Conservation (phyloP, 1,139 yeast species). For the Yamadazyma dendronema region DNA sequence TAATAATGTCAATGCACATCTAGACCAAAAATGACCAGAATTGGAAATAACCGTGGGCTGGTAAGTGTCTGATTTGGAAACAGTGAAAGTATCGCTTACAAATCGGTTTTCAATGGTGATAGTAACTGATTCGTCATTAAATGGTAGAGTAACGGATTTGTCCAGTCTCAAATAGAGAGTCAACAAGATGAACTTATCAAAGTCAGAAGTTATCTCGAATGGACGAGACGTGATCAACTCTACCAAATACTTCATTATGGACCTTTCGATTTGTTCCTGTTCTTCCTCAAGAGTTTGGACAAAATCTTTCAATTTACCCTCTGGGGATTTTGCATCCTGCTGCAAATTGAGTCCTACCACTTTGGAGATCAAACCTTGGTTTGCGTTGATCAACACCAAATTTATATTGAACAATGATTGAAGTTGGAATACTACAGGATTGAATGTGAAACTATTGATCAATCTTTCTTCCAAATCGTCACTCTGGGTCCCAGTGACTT, state of each 20-base stretch:
- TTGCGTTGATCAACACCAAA: slow-evolving; percentile 20
- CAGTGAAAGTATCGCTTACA: slow-evolving; percentile 14
- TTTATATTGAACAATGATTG: slow-evolving; percentile 32
- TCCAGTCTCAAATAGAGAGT: slow-evolving; percentile 24
- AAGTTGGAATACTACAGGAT: slow-evolving; percentile 17
- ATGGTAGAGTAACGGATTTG: slow-evolving; percentile 25
- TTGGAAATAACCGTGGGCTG: slow-evolving; percentile 24
- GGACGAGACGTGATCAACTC: slow-evolving; percentile 13
- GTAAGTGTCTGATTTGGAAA: slow-evolving; percentile 14
- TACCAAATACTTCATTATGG: slow-evolving; percentile 18
- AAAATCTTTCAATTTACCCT: slow-evolving; percentile 4
- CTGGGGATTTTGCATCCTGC: neutral
- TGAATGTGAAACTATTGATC: slow-evolving; percentile 22
- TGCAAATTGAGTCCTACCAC: slow-evolving; percentile 6
- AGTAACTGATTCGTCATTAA: slow-evolving; percentile 4
- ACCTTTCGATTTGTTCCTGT: slow-evolving; percentile 15
- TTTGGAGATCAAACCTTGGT: slow-evolving; percentile 10
- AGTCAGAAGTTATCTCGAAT: slow-evolving; percentile 13
- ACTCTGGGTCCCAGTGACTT: neutral
- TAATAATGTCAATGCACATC: slow-evolving; percentile 35
- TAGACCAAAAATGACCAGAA: slow-evolving; percentile 37
- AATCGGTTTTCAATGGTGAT: slow-evolving; percentile 10
- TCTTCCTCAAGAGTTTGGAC: slow-evolving; percentile 13
- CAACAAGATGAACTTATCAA: slow-evolving; percentile 29
- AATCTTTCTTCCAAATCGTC: slow-evolving; percentile 15